These are phyloP conservation scores for Fraxinus americana DNA, from an alignment of 257 asterid species.

Conservation along the genomic window DNA sequence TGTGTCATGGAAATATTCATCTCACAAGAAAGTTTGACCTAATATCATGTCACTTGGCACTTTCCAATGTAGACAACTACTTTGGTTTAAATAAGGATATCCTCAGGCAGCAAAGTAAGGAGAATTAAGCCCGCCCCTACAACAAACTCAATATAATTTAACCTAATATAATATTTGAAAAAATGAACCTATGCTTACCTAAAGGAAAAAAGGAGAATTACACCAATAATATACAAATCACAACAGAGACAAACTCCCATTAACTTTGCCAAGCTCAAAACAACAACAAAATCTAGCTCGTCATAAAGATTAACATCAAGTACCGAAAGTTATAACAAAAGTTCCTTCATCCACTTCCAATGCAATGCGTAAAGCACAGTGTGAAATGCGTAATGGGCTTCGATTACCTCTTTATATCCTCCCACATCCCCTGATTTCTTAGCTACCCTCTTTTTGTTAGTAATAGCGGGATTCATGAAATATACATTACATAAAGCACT, in stretches of 20 bases:
- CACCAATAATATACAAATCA: background rate
- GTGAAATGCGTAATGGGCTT: background rate
- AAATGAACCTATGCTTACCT: background rate
- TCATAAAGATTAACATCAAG: background rate
- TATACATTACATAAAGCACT: background rate
- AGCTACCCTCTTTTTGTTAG: background rate
- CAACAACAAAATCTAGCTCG: background rate
- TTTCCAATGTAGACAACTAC: background rate
- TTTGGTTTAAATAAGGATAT: background rate
- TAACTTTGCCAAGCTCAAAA: background rate
- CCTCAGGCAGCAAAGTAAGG: background rate
- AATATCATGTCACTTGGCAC: background rate
- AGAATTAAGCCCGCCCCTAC: background rate
- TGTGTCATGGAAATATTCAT: constrained; percentile 8
- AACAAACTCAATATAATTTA: background rate
- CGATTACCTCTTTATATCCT: background rate
- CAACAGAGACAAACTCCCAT: background rate
- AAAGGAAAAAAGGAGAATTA: background rate
- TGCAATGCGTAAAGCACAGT: background rate
- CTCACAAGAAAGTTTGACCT: background rate
- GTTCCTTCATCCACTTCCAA: background rate
- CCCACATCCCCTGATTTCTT: background rate
- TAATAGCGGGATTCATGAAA: background rate
- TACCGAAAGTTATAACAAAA: background rate
- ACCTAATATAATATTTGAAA: background rate